Percentiles rank a stretch among this genome's conserved stretches.
Evolutionary conservation across 441 rosid genomes (phyloP).

Genomic region (Adansonia grandidieri): DNA sequence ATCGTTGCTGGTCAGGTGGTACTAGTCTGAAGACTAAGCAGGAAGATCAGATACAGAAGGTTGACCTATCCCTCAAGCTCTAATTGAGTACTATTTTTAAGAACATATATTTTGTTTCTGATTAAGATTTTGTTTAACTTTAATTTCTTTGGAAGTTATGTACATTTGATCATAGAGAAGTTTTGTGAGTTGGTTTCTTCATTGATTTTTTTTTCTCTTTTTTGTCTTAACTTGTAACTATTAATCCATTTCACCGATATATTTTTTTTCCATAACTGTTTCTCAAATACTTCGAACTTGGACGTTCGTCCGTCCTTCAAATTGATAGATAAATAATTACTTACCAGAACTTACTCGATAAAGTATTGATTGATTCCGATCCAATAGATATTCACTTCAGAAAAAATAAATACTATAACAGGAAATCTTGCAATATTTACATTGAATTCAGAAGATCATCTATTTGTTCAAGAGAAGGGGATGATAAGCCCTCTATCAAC

Average conservation of each 20-base stretch:
- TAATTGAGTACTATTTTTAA: constrained; percentile 29
- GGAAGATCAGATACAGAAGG: constrained; percentile 59
- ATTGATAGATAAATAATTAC: not conserved
- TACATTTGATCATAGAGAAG: constrained; percentile 27
- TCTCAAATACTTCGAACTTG: not conserved
- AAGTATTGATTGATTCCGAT: too few relatives aligned
- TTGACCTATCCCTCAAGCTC: constrained; percentile 82
- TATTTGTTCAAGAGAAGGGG: not conserved
- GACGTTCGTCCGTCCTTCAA: not conserved
- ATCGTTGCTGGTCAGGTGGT: constrained; percentile 38
- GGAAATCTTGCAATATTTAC: constrained; percentile 20
- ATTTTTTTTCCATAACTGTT: not conserved
- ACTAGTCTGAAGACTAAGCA: constrained; percentile 37
- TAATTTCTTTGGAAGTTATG: constrained; percentile 23
- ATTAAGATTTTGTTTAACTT: constrained; percentile 31
- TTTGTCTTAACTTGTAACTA: not conserved
- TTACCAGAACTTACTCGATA: not conserved
- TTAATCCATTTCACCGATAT: not conserved
- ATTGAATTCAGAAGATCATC: not conserved
- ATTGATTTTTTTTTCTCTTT: too few relatives aligned
- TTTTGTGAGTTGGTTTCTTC: constrained; percentile 17
- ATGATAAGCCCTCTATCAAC: too few relatives aligned
- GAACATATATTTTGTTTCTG: constrained; percentile 11
- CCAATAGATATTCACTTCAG: too few relatives aligned
- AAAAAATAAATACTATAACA: not conserved